Evolutionary conservation across 1,284 basidiomycete species (phyloP).

Genomic region (Puccinia triticina): DNA sequence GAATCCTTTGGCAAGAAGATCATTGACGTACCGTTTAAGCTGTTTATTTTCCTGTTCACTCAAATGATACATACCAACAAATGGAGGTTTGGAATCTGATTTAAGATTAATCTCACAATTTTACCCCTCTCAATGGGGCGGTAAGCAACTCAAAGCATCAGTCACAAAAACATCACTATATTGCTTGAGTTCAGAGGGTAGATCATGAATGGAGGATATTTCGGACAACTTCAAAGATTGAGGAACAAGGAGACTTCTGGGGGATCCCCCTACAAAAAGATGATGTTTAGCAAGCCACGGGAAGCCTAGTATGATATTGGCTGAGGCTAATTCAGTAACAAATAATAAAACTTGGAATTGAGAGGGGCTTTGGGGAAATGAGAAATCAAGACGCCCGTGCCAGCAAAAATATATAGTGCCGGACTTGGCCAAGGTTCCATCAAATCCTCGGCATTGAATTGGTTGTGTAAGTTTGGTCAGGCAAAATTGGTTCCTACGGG

Average conservation of each 20-base stretch:
- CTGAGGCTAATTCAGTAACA: background rate
- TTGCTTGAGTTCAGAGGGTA: too few species aligned
- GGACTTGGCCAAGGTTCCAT: background rate
- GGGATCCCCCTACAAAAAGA: background rate
- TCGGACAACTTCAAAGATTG: background rate
- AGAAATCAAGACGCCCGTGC: background rate
- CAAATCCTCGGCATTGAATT: background rate
- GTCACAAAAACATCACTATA: too few species aligned
- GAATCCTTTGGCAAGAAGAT: constrained; percentile 34
- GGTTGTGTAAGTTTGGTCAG: background rate
- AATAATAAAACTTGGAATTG: background rate
- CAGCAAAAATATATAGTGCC: background rate
- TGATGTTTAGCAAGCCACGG: background rate
- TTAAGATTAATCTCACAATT: constrained; percentile 5
- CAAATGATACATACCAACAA: constrained; percentile 21
- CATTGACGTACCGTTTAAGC: background rate
- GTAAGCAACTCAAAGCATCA: too few species aligned
- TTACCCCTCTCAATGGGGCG: too few species aligned
- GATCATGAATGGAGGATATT: too few species aligned
- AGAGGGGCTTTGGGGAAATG: background rate
- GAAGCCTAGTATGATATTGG: background rate
- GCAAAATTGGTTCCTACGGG: background rate
- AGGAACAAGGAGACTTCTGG: background rate
- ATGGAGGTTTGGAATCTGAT: background rate
- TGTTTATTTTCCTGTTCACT: constrained; percentile 2